phyloP scores from a whole-genome alignment of 768 basidiomycete genomes.

The Daedaleopsis nitida region DNA sequence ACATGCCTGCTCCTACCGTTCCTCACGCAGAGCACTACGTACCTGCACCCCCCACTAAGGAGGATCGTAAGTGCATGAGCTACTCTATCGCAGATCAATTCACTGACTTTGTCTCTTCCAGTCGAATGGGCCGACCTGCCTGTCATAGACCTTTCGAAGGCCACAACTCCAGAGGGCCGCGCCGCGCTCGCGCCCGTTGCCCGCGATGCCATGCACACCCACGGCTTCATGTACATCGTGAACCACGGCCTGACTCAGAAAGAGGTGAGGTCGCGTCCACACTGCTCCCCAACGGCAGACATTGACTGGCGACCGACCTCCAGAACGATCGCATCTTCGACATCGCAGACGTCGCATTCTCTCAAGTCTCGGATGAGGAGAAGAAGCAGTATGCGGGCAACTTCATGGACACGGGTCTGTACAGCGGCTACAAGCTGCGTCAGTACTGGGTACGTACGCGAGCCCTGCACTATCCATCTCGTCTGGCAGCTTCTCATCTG shows the following conservation, averaged over 20 bases:
- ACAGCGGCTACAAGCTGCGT: slow-evolving; percentile 55
- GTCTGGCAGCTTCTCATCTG: not conserved
- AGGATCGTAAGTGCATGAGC: slow-evolving; percentile 32
- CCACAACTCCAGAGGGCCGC: slow-evolving; percentile 29
- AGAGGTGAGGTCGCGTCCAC: slow-evolving; percentile 18
- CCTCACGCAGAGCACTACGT: slow-evolving; percentile 42
- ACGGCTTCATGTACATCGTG: slow-evolving; percentile 37
- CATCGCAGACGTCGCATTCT: slow-evolving; percentile 48
- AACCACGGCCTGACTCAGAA: slow-evolving; percentile 32
- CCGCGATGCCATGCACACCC: slow-evolving; percentile 30
- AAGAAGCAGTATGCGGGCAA: slow-evolving; percentile 41
- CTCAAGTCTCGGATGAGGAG: slow-evolving; percentile 42
- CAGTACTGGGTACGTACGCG: slow-evolving; percentile 46
- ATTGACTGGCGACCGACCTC: not conserved
- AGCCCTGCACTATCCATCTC: not conserved
- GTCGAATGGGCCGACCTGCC: slow-evolving; percentile 38
- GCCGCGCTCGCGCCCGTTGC: slow-evolving; percentile 27
- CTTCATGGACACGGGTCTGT: slow-evolving; percentile 47
- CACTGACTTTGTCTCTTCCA: slow-evolving; percentile 3
- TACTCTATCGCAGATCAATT: not conserved
- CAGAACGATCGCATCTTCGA: slow-evolving; percentile 49
- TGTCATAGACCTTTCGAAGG: slow-evolving; percentile 33
- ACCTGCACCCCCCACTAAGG: slow-evolving; percentile 37
- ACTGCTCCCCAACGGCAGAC: not conserved
- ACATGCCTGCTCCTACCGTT: slow-evolving; percentile 29